Evolutionary conservation across 2,329 filamentous ascomycete genomes (phyloP).

Genomic region (Scytalidium lignicola): DNA sequence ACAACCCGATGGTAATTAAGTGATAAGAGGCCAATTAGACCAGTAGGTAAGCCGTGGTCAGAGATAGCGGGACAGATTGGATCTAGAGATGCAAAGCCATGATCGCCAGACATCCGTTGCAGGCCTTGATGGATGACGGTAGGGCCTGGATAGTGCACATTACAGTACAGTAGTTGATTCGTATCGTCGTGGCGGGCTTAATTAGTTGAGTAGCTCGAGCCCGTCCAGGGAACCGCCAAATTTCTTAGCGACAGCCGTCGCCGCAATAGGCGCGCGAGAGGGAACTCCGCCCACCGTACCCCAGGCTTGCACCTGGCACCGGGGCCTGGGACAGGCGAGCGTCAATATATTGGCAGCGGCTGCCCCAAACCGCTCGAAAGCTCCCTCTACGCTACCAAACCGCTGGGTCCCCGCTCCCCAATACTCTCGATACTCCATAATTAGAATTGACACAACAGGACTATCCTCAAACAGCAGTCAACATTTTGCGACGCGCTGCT

Average conservation of each 20-base stretch:
- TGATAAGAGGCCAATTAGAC: background rate
- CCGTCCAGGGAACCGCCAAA: background rate
- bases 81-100: background rate
- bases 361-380: conserved; percentile 17
- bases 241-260: conserved; percentile 19
- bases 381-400: conserved; percentile 22
- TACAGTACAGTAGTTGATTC: background rate
- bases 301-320: background rate
- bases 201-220: conserved; percentile 7
- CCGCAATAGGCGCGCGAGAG: conserved; percentile 27
- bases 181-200: background rate
- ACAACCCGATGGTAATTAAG: background rate
- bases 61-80: background rate
- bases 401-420: conserved; percentile 14
- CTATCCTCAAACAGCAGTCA: background rate
- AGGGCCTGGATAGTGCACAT: too few species aligned
- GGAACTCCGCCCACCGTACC: background rate
- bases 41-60: background rate
- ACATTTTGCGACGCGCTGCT: background rate
- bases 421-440: background rate
- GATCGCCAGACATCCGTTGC: background rate
- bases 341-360: conserved; percentile 26
- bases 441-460: background rate
- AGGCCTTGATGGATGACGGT: background rate
- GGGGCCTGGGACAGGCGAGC: conserved; percentile 13